Conservation (phyloP, 148 eudicot species). For the Pouteria glomerata region DNA sequence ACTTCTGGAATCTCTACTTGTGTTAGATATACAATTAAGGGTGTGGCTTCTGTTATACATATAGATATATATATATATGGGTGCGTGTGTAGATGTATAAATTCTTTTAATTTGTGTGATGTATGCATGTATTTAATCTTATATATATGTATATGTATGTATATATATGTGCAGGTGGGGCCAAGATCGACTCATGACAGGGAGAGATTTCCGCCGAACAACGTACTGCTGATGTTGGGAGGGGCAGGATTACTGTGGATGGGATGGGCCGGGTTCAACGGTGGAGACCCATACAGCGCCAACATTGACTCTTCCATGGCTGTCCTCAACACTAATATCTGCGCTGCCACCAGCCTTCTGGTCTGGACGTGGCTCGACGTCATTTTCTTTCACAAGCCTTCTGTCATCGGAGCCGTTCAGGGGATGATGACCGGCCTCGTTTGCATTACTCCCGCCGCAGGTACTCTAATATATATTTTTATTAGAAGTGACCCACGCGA, state of each 20-base stretch:
- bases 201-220: slow-evolving; percentile 11
- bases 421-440: slow-evolving; percentile 13
- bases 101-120: too few species aligned
- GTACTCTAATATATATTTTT: background rate
- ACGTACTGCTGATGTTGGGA: slow-evolving; percentile 8
- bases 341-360: slow-evolving; percentile 10
- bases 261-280: slow-evolving; percentile 13
- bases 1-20: too few species aligned
- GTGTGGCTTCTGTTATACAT: too few species aligned
- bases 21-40: too few species aligned
- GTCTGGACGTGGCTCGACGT: slow-evolving; percentile 1
- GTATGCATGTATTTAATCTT: too few species aligned
- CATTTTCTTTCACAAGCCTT: slow-evolving; percentile 9
- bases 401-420: slow-evolving; percentile 7
- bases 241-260: slow-evolving; percentile 10
- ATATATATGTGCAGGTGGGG: slow-evolving; percentile 1
- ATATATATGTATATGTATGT: too few species aligned
- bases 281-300: slow-evolving; percentile 5
- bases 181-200: background rate
- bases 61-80: too few species aligned
- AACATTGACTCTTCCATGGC: slow-evolving; percentile 7
- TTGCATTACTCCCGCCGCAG: slow-evolving; percentile 8
- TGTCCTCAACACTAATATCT: slow-evolving; percentile 3
- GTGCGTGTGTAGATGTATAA: too few species aligned
- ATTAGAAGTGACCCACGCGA: too few species aligned